phyloP scores from a whole-genome alignment of 2,329 filamentous ascomycete species.

The Macrophomina phaseolina region DNA sequence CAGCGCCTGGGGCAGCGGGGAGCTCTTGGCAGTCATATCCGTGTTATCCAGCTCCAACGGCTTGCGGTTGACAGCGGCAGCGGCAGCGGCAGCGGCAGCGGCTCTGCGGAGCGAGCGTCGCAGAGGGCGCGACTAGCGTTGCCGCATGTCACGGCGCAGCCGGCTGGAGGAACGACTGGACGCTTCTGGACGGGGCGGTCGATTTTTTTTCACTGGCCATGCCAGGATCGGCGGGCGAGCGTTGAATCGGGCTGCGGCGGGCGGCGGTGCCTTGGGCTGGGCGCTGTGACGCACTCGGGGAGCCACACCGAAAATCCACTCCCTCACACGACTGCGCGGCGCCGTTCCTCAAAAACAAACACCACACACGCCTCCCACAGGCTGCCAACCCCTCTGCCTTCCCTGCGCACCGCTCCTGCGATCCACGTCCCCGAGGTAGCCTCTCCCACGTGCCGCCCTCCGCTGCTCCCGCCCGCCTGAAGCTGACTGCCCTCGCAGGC shows the following conservation, averaged over 20 bases:
- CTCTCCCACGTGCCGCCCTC: background rate
- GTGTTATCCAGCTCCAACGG: background rate
- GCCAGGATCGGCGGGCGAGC: background rate
- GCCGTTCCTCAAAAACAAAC: background rate
- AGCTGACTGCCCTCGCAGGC: conserved; percentile 21
- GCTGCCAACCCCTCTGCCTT: background rate
- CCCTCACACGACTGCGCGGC: conserved; percentile 20
- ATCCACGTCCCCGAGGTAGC: conserved; percentile 7
- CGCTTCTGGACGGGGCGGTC: background rate
- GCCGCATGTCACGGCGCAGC: background rate
- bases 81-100: too few species aligned
- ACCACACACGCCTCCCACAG: background rate
- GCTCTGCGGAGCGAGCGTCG: background rate
- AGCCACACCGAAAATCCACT: conserved; percentile 26
- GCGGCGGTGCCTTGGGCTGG: background rate
- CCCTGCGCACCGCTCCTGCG: background rate
- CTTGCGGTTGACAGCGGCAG: background rate
- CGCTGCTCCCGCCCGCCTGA: background rate
- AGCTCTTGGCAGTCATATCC: conserved; percentile 3
- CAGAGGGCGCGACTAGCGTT: background rate
- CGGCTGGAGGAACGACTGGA: conserved; percentile 1
- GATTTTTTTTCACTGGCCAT: background rate
- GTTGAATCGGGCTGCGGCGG: background rate
- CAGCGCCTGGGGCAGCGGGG: conserved; percentile 8
- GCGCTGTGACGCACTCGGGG: conserved; percentile 16